These are phyloP conservation scores for Cyamopsis tetragonoloba DNA, from an alignment of 306 rosid genomes.

Conservation along the genomic window DNA sequence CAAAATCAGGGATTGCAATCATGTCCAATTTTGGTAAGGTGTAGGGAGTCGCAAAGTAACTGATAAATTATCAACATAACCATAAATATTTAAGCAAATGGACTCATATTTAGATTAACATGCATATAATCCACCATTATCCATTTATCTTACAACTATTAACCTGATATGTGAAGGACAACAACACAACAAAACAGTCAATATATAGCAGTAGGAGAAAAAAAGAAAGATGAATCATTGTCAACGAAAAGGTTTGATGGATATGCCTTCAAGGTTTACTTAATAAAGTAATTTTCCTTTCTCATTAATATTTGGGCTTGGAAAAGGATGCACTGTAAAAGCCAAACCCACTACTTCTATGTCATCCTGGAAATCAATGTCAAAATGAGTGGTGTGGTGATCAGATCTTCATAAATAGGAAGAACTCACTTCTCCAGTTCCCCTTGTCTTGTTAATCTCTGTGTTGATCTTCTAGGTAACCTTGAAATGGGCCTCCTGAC, in stretches of 20 bases:
- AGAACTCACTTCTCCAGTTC: background rate
- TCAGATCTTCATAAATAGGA: no score
- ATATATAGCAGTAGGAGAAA: background rate
- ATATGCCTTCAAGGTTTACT: background rate
- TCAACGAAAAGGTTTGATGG: background rate
- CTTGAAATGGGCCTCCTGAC: no score
- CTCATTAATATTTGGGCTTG: background rate
- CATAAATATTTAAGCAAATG: conserved; percentile 11
- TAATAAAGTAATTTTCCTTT: background rate
- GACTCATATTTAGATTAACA: background rate
- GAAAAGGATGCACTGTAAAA: background rate
- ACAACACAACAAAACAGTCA: background rate
- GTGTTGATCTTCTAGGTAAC: no score
- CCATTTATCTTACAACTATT: background rate
- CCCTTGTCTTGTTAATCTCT: no score
- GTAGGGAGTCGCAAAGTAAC: conserved; percentile 87
- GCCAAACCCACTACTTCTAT: background rate
- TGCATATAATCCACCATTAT: background rate
- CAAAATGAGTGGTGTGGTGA: no score
- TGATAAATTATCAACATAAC: conserved; percentile 38
- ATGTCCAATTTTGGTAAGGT: conserved; percentile 88
- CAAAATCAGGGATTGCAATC: conserved; percentile 96
- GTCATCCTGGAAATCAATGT: background rate
- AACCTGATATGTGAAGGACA: conserved; percentile 8
- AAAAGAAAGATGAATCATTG: background rate